These are phyloP conservation scores for Amyloporia xantha DNA, from an alignment of 768 basidiomycete genomes.

Conservation along the genomic window DNA sequence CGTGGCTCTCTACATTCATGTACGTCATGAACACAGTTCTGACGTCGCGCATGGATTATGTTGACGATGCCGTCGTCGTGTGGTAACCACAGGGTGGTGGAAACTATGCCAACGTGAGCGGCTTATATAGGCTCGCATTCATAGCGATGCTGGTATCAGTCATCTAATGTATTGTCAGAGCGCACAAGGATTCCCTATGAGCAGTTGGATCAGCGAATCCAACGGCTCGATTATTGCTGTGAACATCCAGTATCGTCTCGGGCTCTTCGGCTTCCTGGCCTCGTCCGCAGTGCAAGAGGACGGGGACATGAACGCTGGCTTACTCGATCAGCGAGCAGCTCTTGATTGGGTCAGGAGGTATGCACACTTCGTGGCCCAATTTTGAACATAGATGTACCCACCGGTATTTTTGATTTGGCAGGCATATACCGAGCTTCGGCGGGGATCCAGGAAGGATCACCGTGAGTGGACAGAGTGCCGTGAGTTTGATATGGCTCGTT, in stretches of 20 bases:
- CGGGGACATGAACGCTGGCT: slow-evolving; percentile 1
- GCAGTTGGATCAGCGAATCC: not conserved
- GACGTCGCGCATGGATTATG: not conserved
- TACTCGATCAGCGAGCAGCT: not conserved
- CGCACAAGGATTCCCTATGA: not conserved
- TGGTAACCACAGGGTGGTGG: not conserved
- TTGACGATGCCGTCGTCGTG: not conserved
- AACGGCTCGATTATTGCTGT: not conserved
- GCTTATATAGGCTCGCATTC: not conserved
- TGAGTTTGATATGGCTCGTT: not conserved
- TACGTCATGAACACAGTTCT: not conserved
- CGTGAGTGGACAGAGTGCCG: not conserved
- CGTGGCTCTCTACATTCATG: not conserved
- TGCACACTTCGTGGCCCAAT: no score
- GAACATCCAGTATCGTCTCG: slow-evolving; percentile 1
- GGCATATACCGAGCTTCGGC: not conserved
- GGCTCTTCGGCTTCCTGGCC: not conserved
- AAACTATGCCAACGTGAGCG: not conserved
- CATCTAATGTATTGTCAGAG: not conserved
- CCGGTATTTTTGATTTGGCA: no score
- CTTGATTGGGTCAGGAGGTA: not conserved
- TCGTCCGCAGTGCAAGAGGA: not conserved
- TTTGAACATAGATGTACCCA: no score
- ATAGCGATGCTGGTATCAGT: not conserved
- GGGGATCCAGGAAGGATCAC: not conserved